These are phyloP conservation scores for Triticum aestivum DNA, from an alignment of 176 grass and related monocot species.

Conservation along the genomic window DNA sequence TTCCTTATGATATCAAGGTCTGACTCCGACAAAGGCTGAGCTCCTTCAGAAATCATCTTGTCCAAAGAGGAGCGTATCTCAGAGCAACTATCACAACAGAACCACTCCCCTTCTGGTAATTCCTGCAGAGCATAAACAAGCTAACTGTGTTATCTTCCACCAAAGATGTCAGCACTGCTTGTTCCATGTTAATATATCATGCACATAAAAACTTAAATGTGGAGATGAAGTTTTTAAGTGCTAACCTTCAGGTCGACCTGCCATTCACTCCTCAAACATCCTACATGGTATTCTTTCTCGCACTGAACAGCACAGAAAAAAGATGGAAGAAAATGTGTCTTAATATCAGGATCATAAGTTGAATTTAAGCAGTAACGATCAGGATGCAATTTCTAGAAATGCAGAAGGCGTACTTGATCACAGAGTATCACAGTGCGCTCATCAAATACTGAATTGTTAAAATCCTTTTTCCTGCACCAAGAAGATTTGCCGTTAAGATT, in stretches of 20 bases:
- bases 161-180: not conserved
- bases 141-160: not conserved
- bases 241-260: constrained; percentile 68
- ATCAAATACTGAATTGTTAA: constrained; percentile 86
- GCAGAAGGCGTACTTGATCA: constrained; percentile 71
- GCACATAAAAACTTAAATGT: not conserved
- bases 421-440: constrained; percentile 96
- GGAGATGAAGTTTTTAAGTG: not conserved
- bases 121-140: constrained; percentile 53
- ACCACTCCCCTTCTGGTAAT: constrained; percentile 89
- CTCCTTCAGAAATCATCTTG: constrained; percentile 55
- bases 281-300: constrained; percentile 95
- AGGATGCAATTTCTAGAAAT: not conserved
- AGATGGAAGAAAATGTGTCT: not conserved
- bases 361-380: constrained; percentile 29
- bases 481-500: constrained; percentile 24
- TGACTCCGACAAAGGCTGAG: constrained; percentile 34
- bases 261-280: constrained; percentile 69
- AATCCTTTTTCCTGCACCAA: constrained; percentile 83
- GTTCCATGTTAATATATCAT: not conserved
- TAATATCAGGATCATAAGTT: not conserved
- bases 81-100: constrained; percentile 63
- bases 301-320: constrained; percentile 52
- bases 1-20: constrained; percentile 74
- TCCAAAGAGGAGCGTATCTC: constrained; percentile 58